phyloP scores from a whole-genome alignment of 768 basidiomycete genomes.

The Suillus tomentosus region DNA sequence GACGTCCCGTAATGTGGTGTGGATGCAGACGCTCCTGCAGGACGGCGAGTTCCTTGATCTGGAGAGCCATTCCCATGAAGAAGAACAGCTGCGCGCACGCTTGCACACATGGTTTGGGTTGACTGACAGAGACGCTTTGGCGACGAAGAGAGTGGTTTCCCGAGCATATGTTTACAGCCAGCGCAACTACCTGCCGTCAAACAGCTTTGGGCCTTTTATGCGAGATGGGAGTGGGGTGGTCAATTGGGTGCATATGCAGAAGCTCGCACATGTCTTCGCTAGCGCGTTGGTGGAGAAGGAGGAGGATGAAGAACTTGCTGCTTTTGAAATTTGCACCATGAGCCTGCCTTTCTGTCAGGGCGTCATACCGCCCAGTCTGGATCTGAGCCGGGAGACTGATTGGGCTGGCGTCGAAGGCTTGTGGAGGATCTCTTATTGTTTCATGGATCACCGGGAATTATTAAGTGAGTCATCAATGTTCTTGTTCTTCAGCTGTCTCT shows the following conservation, averaged over 20 bases:
- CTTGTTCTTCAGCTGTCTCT: conserved; percentile 5
- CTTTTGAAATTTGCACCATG: conserved; percentile 41
- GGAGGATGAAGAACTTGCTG: conserved; percentile 29
- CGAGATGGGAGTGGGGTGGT: conserved; percentile 44
- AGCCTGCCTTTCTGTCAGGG: conserved; percentile 58
- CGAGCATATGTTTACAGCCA: conserved; percentile 65
- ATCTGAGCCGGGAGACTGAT: conserved; percentile 33
- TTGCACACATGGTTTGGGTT: conserved; percentile 62
- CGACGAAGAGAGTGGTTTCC: conserved; percentile 38
- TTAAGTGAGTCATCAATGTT: conserved; percentile 45
- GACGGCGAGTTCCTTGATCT: conserved; percentile 48
- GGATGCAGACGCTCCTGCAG: conserved; percentile 48
- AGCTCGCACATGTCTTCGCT: conserved; percentile 56
- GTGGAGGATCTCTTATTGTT: conserved; percentile 69
- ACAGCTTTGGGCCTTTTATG: conserved; percentile 59
- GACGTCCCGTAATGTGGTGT: conserved; percentile 53
- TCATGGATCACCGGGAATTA: conserved; percentile 68
- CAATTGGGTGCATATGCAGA: conserved; percentile 62
- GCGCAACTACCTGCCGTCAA: conserved; percentile 52
- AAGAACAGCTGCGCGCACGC: conserved; percentile 48
- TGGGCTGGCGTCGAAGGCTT: conserved; percentile 49
- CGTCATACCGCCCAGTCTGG: conserved; percentile 40
- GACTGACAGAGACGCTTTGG: conserved; percentile 44
- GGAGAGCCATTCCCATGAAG: conserved; percentile 27
- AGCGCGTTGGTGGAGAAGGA: conserved; percentile 50